phyloP scores from a whole-genome alignment of 805 yeast genomes.

The Wickerhamomyces ciferrii region DNA sequence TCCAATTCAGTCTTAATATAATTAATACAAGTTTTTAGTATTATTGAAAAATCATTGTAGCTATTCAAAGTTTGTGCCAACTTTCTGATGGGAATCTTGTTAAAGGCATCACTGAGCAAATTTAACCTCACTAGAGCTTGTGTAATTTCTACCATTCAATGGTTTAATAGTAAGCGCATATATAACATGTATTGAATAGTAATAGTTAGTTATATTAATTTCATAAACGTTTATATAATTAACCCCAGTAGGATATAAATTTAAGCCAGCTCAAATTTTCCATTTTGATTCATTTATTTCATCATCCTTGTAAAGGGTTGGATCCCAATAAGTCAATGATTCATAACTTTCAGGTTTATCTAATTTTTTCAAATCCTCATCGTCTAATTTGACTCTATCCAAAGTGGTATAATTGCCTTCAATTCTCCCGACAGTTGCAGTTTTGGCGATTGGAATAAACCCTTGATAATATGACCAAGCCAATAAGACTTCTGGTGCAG shows the following conservation, averaged over 20 bases:
- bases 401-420: slow-evolving; percentile 28
- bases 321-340: slow-evolving; percentile 25
- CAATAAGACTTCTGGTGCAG: slow-evolving; percentile 42
- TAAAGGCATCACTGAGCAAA: too few species aligned
- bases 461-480: slow-evolving; percentile 55
- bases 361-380: background rate
- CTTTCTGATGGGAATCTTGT: too few species aligned
- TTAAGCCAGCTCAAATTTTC: background rate
- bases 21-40: too few species aligned
- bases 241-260: too few species aligned
- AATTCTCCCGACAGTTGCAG: slow-evolving; percentile 27
- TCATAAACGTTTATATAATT: too few species aligned
- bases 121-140: too few species aligned
- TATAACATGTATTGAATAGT: too few species aligned
- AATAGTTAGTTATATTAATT: too few species aligned
- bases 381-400: slow-evolving; percentile 14
- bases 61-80: too few species aligned
- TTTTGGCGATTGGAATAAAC: slow-evolving; percentile 45
- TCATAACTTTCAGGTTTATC: slow-evolving; percentile 3
- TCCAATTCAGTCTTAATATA: background rate
- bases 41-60: too few species aligned
- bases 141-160: too few species aligned
- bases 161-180: too few species aligned
- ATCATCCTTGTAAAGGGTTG: slow-evolving; percentile 1
- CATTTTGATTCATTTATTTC: background rate